Evolutionary conservation across 345 rosid species (phyloP), one percentile per base, ranked within the genome.

Genomic region (Melastoma malabathricum): DNA sequence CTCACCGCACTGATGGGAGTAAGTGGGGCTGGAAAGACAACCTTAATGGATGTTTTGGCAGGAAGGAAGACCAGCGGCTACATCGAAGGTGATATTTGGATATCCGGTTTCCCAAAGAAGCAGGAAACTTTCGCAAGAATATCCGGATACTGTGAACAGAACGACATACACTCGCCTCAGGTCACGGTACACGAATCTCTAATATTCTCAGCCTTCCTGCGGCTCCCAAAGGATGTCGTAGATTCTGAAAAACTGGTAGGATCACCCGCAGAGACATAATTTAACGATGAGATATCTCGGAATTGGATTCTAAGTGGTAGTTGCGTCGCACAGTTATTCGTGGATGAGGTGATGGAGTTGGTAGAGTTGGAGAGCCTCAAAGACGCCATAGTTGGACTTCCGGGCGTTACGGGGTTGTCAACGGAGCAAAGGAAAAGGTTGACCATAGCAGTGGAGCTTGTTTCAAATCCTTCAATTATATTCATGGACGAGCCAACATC

Each of bases 401-500:
- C 65, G 3, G 60, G 65, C 16, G 39, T 43, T 46, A 55, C 65
- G 2, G 96, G 94, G 43, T 58, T 87, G 66, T 87, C 94, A 46
- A 87, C 94, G 15, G 94, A 87, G 54, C 96, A 87, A 54, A 69
- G 94, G 51, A 87, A 87, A 68, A 84, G 96, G 48, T 63, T 87
- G 62, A 87, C 94, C 10, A 81, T 87, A 16, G 96, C 96, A 3
- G 94, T 84, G 13, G 94, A 87, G 60, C 73, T 87, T 50, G 96
- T 87, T 2, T 83, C 90, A 83, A n/a, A n/a, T n/a, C n/a, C n/a
- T n/a, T n/a, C n/a, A n/a, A n/a, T n/a, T n/a, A n/a, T n/a, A n/a
- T n/a, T 87, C 73, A 87, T 87, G 96, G 96, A 87, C 48, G 96
- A 87, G 59, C 96, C 96, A 4, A 87, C 96, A 4, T 84, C 96